These are phyloP conservation scores for Rhodomyrtus psidioides DNA, from an alignment of 441 rosid species.

Conservation along the genomic window DNA sequence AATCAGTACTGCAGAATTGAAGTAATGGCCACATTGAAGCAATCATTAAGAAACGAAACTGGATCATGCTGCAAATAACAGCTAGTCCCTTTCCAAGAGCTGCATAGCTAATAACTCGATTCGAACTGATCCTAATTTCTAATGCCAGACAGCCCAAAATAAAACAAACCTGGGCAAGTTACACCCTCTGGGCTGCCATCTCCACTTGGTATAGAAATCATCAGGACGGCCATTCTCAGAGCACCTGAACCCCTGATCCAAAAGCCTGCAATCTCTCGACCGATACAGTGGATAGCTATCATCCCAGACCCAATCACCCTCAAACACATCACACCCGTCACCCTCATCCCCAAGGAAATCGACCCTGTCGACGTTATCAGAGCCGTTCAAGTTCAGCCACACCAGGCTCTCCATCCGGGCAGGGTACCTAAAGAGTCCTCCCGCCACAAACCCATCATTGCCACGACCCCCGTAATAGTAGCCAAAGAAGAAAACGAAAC, in stretches of 20 bases:
- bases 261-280: conserved; percentile 1
- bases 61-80: not conserved
- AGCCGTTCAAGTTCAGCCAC: not conserved
- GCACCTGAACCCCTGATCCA: conserved; percentile 13
- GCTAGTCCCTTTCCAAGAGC: not conserved
- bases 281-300: conserved; percentile 9
- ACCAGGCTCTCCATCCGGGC: not conserved
- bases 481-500: not conserved
- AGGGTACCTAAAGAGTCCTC: not conserved
- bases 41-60: not conserved
- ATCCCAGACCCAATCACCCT: conserved; percentile 14
- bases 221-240: conserved; percentile 14
- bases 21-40: not conserved
- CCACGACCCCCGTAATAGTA: not conserved
- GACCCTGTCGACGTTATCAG: not conserved
- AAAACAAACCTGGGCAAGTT: conserved; percentile 5
- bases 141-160: not conserved
- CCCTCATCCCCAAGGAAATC: conserved; percentile 1
- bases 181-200: conserved; percentile 14
- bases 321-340: conserved; percentile 1
- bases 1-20: not conserved
- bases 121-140: not conserved
- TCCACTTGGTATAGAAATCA: conserved; percentile 11
- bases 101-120: not conserved
- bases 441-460: not conserved